A percentile compares a stretch with the other conserved stretches of the same genome.
Conservation (phyloP, 2,329 filamentous ascomycete species). For the Botryotinia globosa region DNA sequence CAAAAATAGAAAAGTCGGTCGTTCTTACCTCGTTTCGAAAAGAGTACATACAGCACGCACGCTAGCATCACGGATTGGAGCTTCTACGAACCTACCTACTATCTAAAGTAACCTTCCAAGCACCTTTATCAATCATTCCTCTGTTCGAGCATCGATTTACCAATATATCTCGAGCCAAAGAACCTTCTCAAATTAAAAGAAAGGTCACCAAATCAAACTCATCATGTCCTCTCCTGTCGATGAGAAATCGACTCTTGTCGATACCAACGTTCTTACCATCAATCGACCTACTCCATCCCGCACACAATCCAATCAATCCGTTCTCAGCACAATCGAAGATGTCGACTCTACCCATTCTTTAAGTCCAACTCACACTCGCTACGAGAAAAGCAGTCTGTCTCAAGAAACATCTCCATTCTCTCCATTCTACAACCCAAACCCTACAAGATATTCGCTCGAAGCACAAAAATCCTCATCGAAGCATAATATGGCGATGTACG, state of each 20-base stretch:
- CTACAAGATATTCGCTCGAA: slow-evolving; percentile 27
- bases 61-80: not conserved
- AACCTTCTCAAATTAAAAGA: not conserved
- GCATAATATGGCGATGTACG: slow-evolving; percentile 25
- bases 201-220: not conserved
- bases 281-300: slow-evolving; percentile 23
- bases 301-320: slow-evolving; percentile 23
- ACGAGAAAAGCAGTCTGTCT: slow-evolving; percentile 23
- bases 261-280: slow-evolving; percentile 25
- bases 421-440: slow-evolving; percentile 27
- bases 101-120: not conserved
- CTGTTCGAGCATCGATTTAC: not conserved
- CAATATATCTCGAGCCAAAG: not conserved
- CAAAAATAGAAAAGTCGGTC: slow-evolving; percentile 3
- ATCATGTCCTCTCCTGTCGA: slow-evolving; percentile 20
- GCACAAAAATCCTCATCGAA: slow-evolving; percentile 29
- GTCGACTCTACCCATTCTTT: slow-evolving; percentile 25
- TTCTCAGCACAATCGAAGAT: slow-evolving; percentile 62
- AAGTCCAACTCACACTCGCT: slow-evolving; percentile 15
- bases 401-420: slow-evolving; percentile 25
- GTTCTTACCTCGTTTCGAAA: slow-evolving; percentile 10
- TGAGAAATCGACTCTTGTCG: slow-evolving; percentile 23
- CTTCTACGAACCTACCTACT: not conserved
- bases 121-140: not conserved
- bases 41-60: too few relatives aligned